Conservation (phyloP, 495 filamentous ascomycete species). For the Xeromyces bisporus region DNA sequence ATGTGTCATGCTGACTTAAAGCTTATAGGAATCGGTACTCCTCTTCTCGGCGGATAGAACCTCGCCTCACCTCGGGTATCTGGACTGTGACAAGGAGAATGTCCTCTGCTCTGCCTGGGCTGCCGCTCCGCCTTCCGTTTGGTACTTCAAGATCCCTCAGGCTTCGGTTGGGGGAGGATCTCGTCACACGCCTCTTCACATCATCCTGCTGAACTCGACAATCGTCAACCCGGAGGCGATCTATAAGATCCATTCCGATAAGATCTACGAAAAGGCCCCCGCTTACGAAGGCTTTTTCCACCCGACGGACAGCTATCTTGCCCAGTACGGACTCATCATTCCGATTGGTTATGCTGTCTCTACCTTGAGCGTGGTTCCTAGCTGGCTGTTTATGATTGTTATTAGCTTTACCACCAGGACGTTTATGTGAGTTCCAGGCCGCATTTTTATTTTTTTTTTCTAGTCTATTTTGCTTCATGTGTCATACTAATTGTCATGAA, state of each 20-base stretch:
- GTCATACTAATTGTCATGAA: conserved; percentile 5
- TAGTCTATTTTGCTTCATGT: no score
- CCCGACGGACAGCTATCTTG: conserved; percentile 59
- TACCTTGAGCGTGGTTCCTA: conserved; percentile 38
- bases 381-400: conserved; percentile 64
- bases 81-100: conserved; percentile 65
- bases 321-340: conserved; percentile 42
- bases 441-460: no score
- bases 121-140: conserved; percentile 50
- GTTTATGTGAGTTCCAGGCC: conserved; percentile 89
- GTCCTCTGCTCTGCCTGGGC: conserved; percentile 76
- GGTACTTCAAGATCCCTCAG: conserved; percentile 55
- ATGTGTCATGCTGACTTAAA: not conserved
- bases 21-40: conserved; percentile 42
- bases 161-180: conserved; percentile 26
- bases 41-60: conserved; percentile 49
- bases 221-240: conserved; percentile 45
- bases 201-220: conserved; percentile 46
- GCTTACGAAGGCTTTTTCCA: conserved; percentile 62
- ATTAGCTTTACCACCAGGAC: conserved; percentile 66
- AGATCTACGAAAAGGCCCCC: conserved; percentile 35
- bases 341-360: conserved; percentile 55
- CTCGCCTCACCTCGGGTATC: conserved; percentile 49
- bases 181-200: conserved; percentile 31
- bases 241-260: conserved; percentile 43